A percentile compares a stretch with the other conserved stretches of the same genome.
phyloP scores from a whole-genome alignment of 202 grass and related monocot genomes.

The Hordeum pubiflorum region DNA sequence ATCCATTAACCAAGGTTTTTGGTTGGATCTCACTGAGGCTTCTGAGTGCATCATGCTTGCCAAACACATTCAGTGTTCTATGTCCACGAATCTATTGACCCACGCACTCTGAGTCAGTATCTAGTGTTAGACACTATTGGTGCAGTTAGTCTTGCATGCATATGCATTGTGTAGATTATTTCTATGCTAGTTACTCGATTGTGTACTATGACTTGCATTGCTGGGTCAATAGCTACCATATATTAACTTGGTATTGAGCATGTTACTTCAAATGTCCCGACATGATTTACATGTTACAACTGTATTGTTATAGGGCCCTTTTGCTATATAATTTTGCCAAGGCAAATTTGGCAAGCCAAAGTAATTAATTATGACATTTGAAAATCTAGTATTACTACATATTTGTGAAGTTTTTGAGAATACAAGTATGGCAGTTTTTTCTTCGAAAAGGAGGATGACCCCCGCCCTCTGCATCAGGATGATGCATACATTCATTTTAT shows the following conservation, averaged over 20 bases:
- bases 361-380: background rate
- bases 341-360: background rate
- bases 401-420: too few species aligned
- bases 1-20: background rate
- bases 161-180: background rate
- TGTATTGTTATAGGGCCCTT: background rate
- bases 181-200: background rate
- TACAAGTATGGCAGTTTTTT: too few species aligned
- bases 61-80: background rate
- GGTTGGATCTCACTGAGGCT: background rate
- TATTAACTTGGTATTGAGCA: background rate
- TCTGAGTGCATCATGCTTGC: background rate
- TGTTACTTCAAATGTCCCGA: background rate
- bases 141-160: background rate
- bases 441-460: too few species aligned
- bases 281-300: background rate
- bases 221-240: background rate
- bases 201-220: background rate
- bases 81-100: background rate
- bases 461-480: too few species aligned
- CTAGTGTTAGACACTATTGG: background rate
- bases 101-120: background rate
- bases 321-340: background rate
- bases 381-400: background rate
- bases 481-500: too few species aligned